Conservation (phyloP, 345 rosid species). For the Laguncularia racemosa region DNA sequence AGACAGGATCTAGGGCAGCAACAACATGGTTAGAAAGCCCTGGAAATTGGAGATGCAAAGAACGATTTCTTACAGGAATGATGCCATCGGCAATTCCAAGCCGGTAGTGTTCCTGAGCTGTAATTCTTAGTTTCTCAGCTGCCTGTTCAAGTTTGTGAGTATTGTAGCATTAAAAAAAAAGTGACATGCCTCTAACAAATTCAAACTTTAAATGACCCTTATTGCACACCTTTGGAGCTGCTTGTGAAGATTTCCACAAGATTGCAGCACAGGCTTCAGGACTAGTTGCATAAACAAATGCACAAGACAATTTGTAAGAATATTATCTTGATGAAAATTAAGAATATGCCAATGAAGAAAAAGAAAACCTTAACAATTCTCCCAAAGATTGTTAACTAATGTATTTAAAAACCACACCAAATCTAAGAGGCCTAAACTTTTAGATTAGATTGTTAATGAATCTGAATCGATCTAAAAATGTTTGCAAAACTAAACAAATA, state of each 20-base stretch:
- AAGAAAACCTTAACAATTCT: too few relatives aligned
- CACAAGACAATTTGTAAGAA: conserved; percentile 7
- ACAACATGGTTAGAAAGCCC: background rate
- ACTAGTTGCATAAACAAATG: conserved; percentile 28
- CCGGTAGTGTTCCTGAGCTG: conserved; percentile 59
- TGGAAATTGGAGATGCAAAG: conserved; percentile 1
- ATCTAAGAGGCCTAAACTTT: too few relatives aligned
- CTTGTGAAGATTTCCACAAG: conserved; percentile 85
- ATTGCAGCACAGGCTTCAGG: conserved; percentile 99
- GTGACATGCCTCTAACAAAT: too few relatives aligned
- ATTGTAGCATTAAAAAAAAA: too few relatives aligned
- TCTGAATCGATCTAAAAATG: too few relatives aligned
- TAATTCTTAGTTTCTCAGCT: conserved; percentile 85
- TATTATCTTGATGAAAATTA: background rate
- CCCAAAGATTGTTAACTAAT: too few relatives aligned
- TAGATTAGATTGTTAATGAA: too few relatives aligned
- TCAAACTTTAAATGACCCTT: too few relatives aligned
- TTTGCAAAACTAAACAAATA: too few relatives aligned
- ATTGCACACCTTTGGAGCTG: conserved; percentile 70
- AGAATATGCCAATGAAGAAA: background rate
- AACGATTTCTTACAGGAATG: conserved; percentile 55
- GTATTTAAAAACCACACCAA: too few relatives aligned
- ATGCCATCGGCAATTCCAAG: conserved; percentile 78
- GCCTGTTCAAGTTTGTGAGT: conserved; percentile 40
- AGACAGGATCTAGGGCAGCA: too few relatives aligned